Evolutionary conservation across 345 rosid genomes (phyloP), one percentile per base, ranked within the genome.

Genomic region (Triadica sebifera): DNA sequence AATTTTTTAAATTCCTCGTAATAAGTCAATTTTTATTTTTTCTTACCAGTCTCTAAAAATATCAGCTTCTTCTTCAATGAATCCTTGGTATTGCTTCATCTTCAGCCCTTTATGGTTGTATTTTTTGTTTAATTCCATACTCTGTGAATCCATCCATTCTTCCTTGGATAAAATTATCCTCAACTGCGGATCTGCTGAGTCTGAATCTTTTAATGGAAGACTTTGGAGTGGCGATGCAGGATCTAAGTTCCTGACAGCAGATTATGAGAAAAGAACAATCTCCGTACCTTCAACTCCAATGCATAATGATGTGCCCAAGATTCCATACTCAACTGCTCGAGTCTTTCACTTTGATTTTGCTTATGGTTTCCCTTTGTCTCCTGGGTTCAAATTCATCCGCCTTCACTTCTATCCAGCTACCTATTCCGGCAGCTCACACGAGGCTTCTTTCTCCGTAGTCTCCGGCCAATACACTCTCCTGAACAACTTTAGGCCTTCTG

Each of bases 271-370:
- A 38, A 60, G 24, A 61, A 5, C 57, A 13, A 12, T 49, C 9
- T 19, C 63, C n/a, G 49, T 3, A 34, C n/a, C 50, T n/a, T 52
- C 61, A 20, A 49, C 29, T 46, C 25, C 68, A 8, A 37, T 41
- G 11, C 49, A 52, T n/a, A 1, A 43, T 1, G 8, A 22, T 11
- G 39, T 38, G 12, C 78, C 67, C 59, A 47, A 24, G 12, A 61
- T 75, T 12, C 78, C 78, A 11, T 75, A 75, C 60, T 59, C 25
- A 25, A 67, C 73, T 25, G 78, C 78, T 3, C 58, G 78, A 17
- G 8, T 49, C 38, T 60, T 39, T 58, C 73, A 19, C 6, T 75
- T 56, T 47, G 5, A 7, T 3, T 75, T 75, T 39, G 20, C 61
- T 50, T 75, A 59, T 71, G 38, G 41, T 19, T 75, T 75, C 49